phyloP scores from a whole-genome alignment of 1,284 basidiomycete genomes.

The Sporisorium exsertum region DNA sequence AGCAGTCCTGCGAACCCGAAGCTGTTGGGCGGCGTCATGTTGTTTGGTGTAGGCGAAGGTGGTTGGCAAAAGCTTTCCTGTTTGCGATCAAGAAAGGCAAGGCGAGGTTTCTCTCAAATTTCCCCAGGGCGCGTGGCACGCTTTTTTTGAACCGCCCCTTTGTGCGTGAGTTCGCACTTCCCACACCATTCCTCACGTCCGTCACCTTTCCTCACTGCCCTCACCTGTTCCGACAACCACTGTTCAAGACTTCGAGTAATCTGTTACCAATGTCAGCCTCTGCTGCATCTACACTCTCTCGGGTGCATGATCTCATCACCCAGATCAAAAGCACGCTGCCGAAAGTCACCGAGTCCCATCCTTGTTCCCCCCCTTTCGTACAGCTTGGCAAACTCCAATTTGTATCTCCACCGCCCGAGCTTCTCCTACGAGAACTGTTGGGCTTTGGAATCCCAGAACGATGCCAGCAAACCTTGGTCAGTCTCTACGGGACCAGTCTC shows the following conservation, averaged over 20 bases:
- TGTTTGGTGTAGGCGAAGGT: background rate
- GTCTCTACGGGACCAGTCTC: background rate
- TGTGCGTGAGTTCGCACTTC: background rate
- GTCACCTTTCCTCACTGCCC: background rate
- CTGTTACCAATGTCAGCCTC: background rate
- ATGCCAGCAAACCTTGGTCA: background rate
- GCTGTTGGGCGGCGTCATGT: background rate
- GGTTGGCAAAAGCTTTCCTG: background rate
- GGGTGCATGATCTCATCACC: background rate
- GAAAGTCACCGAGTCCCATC: background rate
- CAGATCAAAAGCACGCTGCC: background rate
- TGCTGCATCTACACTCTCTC: background rate
- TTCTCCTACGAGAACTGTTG: background rate
- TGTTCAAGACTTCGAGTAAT: too few species aligned
- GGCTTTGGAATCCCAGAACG: background rate
- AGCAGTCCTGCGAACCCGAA: background rate
- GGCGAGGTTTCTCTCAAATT: background rate
- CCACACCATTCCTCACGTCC: background rate
- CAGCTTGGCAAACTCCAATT: background rate
- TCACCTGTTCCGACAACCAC: background rate
- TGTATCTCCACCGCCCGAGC: background rate
- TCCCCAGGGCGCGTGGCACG: background rate
- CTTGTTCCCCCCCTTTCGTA: background rate
- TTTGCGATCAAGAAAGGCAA: background rate
- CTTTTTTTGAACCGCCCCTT: background rate